phyloP scores from a whole-genome alignment of 2,329 filamentous ascomycete species.

The Fusarium sp. region DNA sequence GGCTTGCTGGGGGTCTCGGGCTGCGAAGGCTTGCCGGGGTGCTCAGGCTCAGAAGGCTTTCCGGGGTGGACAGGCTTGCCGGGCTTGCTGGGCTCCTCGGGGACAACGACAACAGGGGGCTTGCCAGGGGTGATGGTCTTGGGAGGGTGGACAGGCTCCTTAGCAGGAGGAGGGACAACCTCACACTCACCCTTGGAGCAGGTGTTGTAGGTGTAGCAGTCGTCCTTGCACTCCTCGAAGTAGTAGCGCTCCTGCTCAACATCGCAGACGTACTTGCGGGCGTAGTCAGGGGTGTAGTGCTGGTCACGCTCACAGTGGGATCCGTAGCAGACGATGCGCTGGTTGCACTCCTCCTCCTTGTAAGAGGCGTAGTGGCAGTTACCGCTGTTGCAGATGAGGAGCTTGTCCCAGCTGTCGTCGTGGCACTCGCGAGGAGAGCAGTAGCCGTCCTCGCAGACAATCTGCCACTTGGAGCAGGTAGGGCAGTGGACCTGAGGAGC shows the following conservation, averaged over 20 bases:
- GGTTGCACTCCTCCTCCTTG: constrained; percentile 46
- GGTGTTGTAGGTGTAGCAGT: constrained; percentile 46
- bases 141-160: constrained; percentile 8
- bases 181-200: constrained; percentile 45
- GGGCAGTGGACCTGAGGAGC: constrained; percentile 46
- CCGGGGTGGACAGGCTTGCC: constrained; percentile 6
- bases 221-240: constrained; percentile 46
- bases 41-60: background rate
- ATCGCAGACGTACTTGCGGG: constrained; percentile 50
- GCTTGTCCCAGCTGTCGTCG: constrained; percentile 45
- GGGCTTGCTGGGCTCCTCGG: constrained; percentile 1
- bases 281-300: constrained; percentile 44
- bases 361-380: constrained; percentile 48
- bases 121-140: constrained; percentile 11
- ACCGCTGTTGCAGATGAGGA: constrained; percentile 49
- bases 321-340: constrained; percentile 51
- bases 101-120: constrained; percentile 28
- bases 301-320: constrained; percentile 46
- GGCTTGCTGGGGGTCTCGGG: constrained; percentile 1
- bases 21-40: background rate
- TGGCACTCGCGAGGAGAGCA: constrained; percentile 47
- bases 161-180: constrained; percentile 28
- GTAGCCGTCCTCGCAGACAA: constrained; percentile 51
- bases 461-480: constrained; percentile 40
- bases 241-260: constrained; percentile 45